Evolutionary conservation across 2,329 filamentous ascomycete genomes (phyloP), one percentile per base, ranked within the genome.

Genomic region (Metarhizium anisopliae): DNA sequence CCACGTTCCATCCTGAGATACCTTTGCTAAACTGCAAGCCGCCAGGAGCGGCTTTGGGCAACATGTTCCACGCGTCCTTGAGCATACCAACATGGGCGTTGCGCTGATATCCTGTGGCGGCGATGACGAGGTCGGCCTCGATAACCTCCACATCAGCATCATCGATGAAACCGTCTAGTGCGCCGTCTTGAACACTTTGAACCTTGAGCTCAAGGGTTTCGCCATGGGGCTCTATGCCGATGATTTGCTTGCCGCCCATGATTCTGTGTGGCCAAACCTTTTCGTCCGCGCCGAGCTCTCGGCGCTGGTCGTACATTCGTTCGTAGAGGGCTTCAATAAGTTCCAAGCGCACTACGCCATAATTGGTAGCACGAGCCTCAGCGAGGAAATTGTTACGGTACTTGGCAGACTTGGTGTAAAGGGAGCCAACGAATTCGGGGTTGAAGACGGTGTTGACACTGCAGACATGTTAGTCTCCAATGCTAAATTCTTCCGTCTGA

Each of bases 401-500:
- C 49, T 77, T 75, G 1, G 84, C 73, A 0, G 86, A 76, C 61
- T 86, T 84, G 51, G 81, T 75, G 74, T 85, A 96, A 62, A 95
- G 82, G 49, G 78, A 77, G 68, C 95, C 88, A 35, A 95, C 85
- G 58, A 86, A 87, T 38, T 87, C 84, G 1, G 93, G 93, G 74
- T 97, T 91, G 77, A 97, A 97, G 67, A 97, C 89, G 66, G 94
- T 91, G 71, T 97, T 97, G 64, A 97, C 91, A 65, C 89, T 92
- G 49, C 14, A 0, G 36, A 16, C 20, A 16, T 40, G 32, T 56
- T 36, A 56, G 55, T 30, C n/a, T 35, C 11, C 45, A 32, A 36
- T 29, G 38, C 42, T 25, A 47, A 32, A 11, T 20, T 7, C 16
- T 7, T 4, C 10, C 10, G n/a, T 18, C 4, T n/a, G 25, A 25